These are phyloP conservation scores for Aquilaria yunnanensis DNA, from an alignment of 345 rosid genomes.

Conservation along the genomic window DNA sequence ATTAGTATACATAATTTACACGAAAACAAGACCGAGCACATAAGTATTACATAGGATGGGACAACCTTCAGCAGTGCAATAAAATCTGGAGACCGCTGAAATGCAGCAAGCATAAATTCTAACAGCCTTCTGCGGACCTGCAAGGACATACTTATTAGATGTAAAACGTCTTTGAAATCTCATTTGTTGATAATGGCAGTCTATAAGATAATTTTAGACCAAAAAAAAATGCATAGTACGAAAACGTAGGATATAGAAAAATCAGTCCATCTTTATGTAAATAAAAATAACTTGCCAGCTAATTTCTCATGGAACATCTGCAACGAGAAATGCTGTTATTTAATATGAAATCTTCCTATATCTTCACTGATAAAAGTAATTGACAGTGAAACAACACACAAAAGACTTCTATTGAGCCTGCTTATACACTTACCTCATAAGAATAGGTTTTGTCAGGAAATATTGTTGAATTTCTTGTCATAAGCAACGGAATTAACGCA, in stretches of 20 bases:
- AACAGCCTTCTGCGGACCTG: constrained; percentile 78
- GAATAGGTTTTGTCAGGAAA: constrained; percentile 74
- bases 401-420: constrained; percentile 10
- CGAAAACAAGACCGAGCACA: too few species aligned
- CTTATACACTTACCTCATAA: constrained; percentile 52
- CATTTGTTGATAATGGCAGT: too few species aligned
- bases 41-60: too few species aligned
- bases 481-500: constrained; percentile 78
- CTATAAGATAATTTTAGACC: too few species aligned
- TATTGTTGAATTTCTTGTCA: constrained; percentile 69
- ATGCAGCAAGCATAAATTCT: constrained; percentile 86
- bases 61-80: constrained; percentile 75
- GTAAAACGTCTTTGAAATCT: not conserved
- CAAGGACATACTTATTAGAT: constrained; percentile 10
- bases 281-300: too few species aligned
- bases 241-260: too few species aligned
- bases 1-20: too few species aligned
- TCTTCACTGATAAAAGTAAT: too few species aligned
- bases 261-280: too few species aligned
- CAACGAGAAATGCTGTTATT: not conserved
- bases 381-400: constrained; percentile 1
- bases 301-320: not conserved
- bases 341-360: not conserved
- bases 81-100: constrained; percentile 77
- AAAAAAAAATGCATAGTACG: too few species aligned